Evolutionary conservation across 2,329 filamentous ascomycete genomes (phyloP), one percentile per base, ranked within the genome.

Genomic region (Akanthomyces lecanii): DNA sequence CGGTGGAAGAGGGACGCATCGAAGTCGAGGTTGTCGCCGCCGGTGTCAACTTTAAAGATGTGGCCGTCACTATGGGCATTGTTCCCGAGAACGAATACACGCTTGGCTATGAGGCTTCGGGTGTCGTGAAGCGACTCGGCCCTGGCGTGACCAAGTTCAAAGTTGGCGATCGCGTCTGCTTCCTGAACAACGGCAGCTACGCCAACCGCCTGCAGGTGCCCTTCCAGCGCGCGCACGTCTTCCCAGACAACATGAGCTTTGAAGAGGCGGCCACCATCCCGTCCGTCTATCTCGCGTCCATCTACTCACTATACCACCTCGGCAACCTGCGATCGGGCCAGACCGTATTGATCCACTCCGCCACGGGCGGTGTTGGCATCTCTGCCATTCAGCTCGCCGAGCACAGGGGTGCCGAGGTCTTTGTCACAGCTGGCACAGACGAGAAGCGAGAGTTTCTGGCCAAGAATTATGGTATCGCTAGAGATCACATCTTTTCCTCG

Each of bases 191-290:
- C 25, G 48, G 55, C 11, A 33, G 45, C 14, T 62, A 54, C 21
- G 50, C 59, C 47, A 59, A 55, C 16, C 48, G 36, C 2, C 54
- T 60, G 18, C 44, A 62, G 21, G 45, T 44, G 1, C 33, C 33
- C 8, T 42, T 8, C 23, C 51, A 63, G 12, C 60, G 45, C 10
- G 48, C 56, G 7, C 56, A 58, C 21, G 47, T 36, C 28, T 75
- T 81, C 7, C 76, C 77, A 0, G 71, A 73, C 0, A 21, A 51
- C 8, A 68, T 79, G 67, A 66, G 64, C 1, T 77, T 76, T 11
- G 71, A 72, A 7, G 69, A 70, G 3, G 76, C 73, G 0, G 71
- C 74, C 0, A 69, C 74, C 0, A 63, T 77, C 1, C 74, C 75
- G 0, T 66, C 73, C 5, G 70, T 71, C 0, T 75, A 67, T 42